Evolutionary conservation across 495 filamentous ascomycete genomes (phyloP).

Genomic region (Xylaria palmicola): DNA sequence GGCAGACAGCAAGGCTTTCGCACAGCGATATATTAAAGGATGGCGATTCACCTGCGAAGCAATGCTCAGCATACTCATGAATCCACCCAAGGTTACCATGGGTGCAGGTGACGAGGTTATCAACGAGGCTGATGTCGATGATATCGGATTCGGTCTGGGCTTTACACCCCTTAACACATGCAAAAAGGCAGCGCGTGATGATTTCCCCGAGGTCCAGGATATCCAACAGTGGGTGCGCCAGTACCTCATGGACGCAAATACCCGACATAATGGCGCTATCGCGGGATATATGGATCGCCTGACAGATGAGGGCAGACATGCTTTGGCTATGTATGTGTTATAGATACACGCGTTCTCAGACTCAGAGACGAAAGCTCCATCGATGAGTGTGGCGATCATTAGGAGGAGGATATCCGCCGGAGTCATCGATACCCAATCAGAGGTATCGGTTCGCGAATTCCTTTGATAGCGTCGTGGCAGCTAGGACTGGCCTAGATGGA

Average conservation of each 20-base stretch:
- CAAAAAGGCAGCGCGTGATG: constrained; percentile 63
- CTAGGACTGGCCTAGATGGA: background rate
- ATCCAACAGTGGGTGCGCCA: constrained; percentile 75
- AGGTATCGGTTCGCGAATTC: background rate
- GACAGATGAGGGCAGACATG: constrained; percentile 38
- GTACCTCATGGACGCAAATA: constrained; percentile 59
- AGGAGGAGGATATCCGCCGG: background rate
- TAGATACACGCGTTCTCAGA: background rate
- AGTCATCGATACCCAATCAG: background rate
- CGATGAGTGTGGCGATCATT: background rate
- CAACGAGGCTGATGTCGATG: constrained; percentile 84
- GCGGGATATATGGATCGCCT: constrained; percentile 40
- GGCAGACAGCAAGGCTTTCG: constrained; percentile 77
- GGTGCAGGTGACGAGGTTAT: constrained; percentile 68
- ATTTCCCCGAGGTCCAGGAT: constrained; percentile 78
- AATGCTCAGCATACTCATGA: constrained; percentile 82
- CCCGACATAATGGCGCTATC: constrained; percentile 40
- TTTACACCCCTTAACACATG: constrained; percentile 92
- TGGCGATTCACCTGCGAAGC: constrained; percentile 86
- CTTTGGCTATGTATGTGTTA: constrained; percentile 41
- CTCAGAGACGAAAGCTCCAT: background rate
- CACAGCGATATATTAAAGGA: constrained; percentile 71
- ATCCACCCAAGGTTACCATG: constrained; percentile 70
- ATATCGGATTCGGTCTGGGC: constrained; percentile 88
- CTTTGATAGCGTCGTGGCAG: background rate